A percentile compares a stretch with the other conserved stretches of the same genome.
phyloP scores from a whole-genome alignment of 192 early-diverging fungal species.

The Cladochytrium replicatum region DNA sequence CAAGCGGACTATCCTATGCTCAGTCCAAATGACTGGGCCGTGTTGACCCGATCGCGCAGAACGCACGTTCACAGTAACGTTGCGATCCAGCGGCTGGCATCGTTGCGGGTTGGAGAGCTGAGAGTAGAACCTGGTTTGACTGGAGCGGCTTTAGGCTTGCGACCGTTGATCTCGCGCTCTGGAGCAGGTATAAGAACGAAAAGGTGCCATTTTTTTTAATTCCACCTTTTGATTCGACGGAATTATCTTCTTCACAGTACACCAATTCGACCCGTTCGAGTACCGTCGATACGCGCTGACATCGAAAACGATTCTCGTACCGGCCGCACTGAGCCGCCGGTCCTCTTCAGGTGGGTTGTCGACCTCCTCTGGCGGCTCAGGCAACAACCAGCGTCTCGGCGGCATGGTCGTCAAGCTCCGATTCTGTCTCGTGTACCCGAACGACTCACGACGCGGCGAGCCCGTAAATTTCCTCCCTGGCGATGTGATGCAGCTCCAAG shows the following conservation, averaged over 20 bases:
- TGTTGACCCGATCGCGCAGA: constrained; percentile 16
- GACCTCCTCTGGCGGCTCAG: no score
- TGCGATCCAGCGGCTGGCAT: constrained; percentile 25
- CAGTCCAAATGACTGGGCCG: constrained; percentile 10
- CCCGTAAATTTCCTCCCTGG: constrained; percentile 26
- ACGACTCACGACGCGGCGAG: constrained; percentile 13
- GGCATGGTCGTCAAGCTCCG: constrained; percentile 18
- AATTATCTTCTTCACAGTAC: not conserved
- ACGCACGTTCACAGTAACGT: constrained; percentile 28
- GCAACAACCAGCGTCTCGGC: no score
- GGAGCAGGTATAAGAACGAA: no score
- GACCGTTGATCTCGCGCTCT: no score
- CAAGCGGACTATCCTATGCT: no score
- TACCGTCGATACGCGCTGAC: constrained; percentile 31
- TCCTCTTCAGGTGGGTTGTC: no score
- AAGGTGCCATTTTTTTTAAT: no score
- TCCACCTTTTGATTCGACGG: no score
- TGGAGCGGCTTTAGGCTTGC: no score
- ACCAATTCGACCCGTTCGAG: constrained; percentile 12
- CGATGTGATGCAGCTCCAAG: constrained; percentile 27
- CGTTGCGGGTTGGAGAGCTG: constrained; percentile 28
- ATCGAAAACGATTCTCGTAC: constrained; percentile 8
- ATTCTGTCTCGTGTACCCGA: constrained; percentile 28
- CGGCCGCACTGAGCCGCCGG: not conserved
- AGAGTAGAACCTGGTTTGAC: no score